Evolutionary conservation across 2,329 filamentous ascomycete species (phyloP).

Genomic region (Tothia fuscella): DNA sequence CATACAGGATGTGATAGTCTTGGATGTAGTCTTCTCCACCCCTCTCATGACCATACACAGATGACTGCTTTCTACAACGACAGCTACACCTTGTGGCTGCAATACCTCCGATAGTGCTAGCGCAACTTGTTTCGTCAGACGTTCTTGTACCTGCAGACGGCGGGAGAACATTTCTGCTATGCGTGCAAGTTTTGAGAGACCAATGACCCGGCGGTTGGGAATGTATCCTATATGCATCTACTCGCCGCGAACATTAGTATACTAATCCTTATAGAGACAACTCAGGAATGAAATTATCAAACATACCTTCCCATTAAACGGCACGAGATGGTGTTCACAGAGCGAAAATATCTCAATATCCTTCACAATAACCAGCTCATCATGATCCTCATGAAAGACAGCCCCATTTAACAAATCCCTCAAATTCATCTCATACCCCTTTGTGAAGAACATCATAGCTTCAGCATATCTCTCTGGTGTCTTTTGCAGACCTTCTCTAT

Average conservation of each 20-base stretch:
- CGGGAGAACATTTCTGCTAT: conserved; percentile 96
- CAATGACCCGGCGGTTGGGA: conserved; percentile 79
- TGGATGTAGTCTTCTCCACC: conserved; percentile 80
- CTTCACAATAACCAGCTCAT: conserved; percentile 95
- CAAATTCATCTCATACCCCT: conserved; percentile 93
- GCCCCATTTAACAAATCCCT: conserved; percentile 84
- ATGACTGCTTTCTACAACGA: conserved; percentile 95
- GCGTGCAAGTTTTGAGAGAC: conserved; percentile 86
- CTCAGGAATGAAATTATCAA: not conserved
- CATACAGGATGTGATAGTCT: conserved; percentile 92
- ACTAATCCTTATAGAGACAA: not conserved
- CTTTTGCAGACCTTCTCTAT: conserved; percentile 49
- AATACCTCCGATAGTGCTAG: conserved; percentile 87
- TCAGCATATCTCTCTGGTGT: conserved; percentile 84
- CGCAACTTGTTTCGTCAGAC: conserved; percentile 90
- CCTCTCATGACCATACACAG: conserved; percentile 98
- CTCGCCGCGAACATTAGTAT: not conserved
- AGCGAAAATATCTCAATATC: conserved; percentile 92
- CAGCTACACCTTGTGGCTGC: conserved; percentile 85
- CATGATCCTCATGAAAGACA: conserved; percentile 92
- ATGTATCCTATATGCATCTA: conserved; percentile 99
- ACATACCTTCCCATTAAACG: conserved; percentile 80
- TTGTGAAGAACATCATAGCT: conserved; percentile 90
- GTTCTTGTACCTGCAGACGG: conserved; percentile 88
- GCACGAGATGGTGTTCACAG: conserved; percentile 95